Evolutionary conservation across 805 yeast species (phyloP).

Genomic region (Yamadazyma scolyti): DNA sequence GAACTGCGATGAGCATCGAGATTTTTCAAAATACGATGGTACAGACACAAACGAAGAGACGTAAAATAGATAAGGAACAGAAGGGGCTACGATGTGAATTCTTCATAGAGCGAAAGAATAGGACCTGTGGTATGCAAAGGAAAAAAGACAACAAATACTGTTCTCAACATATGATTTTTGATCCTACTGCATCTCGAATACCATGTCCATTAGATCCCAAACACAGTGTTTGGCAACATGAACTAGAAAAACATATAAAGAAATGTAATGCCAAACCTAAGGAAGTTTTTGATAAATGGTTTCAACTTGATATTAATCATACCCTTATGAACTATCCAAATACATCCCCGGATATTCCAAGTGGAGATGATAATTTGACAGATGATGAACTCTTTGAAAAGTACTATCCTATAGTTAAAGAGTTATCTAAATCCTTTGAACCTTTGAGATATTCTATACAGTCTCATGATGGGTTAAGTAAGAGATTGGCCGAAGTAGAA

Average conservation of each 20-base stretch:
- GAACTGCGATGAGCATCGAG: conserved; percentile 12
- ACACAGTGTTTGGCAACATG: conserved; percentile 67
- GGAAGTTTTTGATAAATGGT: conserved; percentile 48
- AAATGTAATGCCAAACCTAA: conserved; percentile 54
- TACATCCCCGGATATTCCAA: too few relatives aligned
- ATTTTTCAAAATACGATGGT: conserved; percentile 1
- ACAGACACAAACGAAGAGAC: conserved; percentile 4
- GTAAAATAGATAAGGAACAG: conserved; percentile 6
- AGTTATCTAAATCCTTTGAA: conserved; percentile 7
- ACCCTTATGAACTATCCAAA: too few relatives aligned
- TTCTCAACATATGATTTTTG: conserved; percentile 52
- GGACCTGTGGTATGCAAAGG: conserved; percentile 62
- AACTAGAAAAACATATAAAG: conserved; percentile 51
- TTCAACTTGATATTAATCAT: conserved; percentile 44
- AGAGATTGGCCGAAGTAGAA: conserved; percentile 43
- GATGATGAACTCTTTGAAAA: conserved; percentile 10
- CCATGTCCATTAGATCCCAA: conserved; percentile 75
- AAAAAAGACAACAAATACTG: conserved; percentile 49
- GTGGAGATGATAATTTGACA: conserved; percentile 5
- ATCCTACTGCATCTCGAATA: conserved; percentile 38
- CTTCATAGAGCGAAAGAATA: conserved; percentile 45
- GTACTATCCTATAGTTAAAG: conserved; percentile 16
- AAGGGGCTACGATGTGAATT: conserved; percentile 38
- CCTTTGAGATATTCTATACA: conserved; percentile 14
- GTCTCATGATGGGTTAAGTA: conserved; percentile 27